These are phyloP conservation scores for Pythium plurisporium DNA, from an alignment of 352 stramenopile genomes.

Conservation along the genomic window DNA sequence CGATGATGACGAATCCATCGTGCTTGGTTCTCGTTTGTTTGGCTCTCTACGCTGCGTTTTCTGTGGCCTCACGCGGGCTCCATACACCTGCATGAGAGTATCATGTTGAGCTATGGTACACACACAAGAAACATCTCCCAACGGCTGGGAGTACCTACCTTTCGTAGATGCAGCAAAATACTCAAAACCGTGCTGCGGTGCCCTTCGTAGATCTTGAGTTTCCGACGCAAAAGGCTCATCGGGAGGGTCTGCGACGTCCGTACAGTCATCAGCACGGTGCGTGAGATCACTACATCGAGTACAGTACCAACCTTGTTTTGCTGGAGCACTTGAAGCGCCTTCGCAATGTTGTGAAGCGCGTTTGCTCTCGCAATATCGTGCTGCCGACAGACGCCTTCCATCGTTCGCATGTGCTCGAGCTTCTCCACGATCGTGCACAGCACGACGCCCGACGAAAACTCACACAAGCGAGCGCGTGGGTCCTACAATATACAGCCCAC, in stretches of 20 bases:
- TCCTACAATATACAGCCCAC: constrained; percentile 22
- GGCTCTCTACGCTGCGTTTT: too few relatives aligned
- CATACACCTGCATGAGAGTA: too few relatives aligned
- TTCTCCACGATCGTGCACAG: constrained; percentile 65
- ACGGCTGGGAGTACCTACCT: constrained; percentile 1
- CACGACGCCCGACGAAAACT: constrained; percentile 61
- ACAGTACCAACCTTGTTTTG: constrained; percentile 46
- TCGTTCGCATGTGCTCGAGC: constrained; percentile 58
- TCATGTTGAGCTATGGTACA: too few relatives aligned
- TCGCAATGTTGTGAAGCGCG: constrained; percentile 70
- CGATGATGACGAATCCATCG: too few relatives aligned
- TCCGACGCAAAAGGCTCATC: constrained; percentile 26
- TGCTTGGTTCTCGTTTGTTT: too few relatives aligned
- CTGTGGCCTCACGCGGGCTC: too few relatives aligned
- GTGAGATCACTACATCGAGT: background rate
- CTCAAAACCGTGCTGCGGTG: constrained; percentile 5
- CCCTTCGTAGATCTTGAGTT: constrained; percentile 32
- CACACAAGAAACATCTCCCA: too few relatives aligned
- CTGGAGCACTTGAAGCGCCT: constrained; percentile 53
- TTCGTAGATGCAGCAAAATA: constrained; percentile 2
- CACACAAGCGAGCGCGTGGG: constrained; percentile 19
- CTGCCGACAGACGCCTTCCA: constrained; percentile 41
- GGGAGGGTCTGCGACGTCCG: constrained; percentile 31
- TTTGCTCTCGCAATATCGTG: constrained; percentile 40
- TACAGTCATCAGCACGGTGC: constrained; percentile 31